phyloP scores from a whole-genome alignment of 2,329 filamentous ascomycete species.

The Pezicula neosporulosa region DNA sequence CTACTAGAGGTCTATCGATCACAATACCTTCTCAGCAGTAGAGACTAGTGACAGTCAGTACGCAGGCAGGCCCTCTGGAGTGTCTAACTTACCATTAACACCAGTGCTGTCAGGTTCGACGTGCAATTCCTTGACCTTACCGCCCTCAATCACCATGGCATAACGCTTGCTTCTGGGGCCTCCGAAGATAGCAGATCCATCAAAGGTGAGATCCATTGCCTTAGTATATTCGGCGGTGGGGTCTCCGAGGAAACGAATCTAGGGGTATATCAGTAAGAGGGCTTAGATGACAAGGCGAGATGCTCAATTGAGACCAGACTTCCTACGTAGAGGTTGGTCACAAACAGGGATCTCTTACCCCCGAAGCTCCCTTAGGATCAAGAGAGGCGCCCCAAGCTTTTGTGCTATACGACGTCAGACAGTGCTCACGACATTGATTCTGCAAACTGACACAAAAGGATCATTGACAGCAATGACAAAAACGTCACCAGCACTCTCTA shows the following conservation, averaged over 20 bases:
- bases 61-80: not conserved
- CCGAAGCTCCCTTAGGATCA: slow-evolving; percentile 70
- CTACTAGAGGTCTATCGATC: too few relatives aligned
- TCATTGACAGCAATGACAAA: slow-evolving; percentile 95
- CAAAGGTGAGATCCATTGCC: slow-evolving; percentile 79
- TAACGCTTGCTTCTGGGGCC: slow-evolving; percentile 83
- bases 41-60: slow-evolving; percentile 34
- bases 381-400: slow-evolving; percentile 82
- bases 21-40: slow-evolving; percentile 41
- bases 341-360: slow-evolving; percentile 51
- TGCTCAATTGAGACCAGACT: not conserved
- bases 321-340: not conserved
- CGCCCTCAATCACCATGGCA: slow-evolving; percentile 76
- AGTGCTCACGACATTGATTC: not conserved
- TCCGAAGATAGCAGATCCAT: slow-evolving; percentile 76
- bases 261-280: slow-evolving; percentile 4
- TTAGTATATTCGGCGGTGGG: slow-evolving; percentile 77
- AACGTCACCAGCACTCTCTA: slow-evolving; percentile 77
- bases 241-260: slow-evolving; percentile 90
- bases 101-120: slow-evolving; percentile 90
- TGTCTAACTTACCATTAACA: slow-evolving; percentile 57
- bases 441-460: slow-evolving; percentile 74
- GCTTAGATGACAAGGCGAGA: not conserved
- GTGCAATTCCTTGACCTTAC: slow-evolving; percentile 76
- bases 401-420: slow-evolving; percentile 54